Evolutionary conservation across 441 rosid genomes (phyloP).

Genomic region (Lepidium campestre): DNA sequence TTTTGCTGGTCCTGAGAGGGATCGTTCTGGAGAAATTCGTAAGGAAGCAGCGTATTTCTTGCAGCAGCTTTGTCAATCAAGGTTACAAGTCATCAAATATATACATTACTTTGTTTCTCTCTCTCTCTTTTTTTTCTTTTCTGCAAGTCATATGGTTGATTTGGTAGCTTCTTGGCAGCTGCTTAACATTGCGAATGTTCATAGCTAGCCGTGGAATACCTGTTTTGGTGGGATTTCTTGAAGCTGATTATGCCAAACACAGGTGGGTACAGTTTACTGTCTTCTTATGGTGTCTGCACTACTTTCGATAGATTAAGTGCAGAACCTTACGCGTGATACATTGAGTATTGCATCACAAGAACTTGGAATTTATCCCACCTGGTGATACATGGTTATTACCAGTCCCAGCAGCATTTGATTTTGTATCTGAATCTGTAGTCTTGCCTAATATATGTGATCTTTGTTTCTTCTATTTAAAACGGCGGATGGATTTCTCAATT

Average conservation of each 20-base stretch:
- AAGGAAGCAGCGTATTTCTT: conserved; percentile 92
- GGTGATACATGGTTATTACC: not conserved
- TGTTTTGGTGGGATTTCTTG: conserved; percentile 88
- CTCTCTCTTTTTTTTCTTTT: not conserved
- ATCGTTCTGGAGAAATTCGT: conserved; percentile 79
- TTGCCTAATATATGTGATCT: not conserved
- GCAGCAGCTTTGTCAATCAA: conserved; percentile 97
- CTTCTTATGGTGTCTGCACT: not conserved
- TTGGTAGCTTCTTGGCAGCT: conserved; percentile 44
- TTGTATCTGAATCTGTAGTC: not conserved
- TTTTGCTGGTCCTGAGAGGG: conserved; percentile 65
- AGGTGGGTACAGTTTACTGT: conserved; percentile 42
- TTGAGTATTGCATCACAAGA: not conserved
- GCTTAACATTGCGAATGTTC: conserved; percentile 96
- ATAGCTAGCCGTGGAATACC: conserved; percentile 96
- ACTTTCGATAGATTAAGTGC: not conserved
- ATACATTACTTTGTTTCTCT: conserved; percentile 5
- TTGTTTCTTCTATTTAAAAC: not conserved
- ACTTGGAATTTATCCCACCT: not conserved
- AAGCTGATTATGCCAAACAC: conserved; percentile 93
- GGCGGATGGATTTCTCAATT: not conserved
- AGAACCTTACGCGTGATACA: not conserved
- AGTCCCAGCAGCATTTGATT: not conserved
- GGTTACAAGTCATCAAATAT: conserved; percentile 39
- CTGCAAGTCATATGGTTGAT: conserved; percentile 25